These are phyloP conservation scores for Vaccinium macrocarpon DNA, from an alignment of 148 eudicot genomes.

Conservation along the genomic window DNA sequence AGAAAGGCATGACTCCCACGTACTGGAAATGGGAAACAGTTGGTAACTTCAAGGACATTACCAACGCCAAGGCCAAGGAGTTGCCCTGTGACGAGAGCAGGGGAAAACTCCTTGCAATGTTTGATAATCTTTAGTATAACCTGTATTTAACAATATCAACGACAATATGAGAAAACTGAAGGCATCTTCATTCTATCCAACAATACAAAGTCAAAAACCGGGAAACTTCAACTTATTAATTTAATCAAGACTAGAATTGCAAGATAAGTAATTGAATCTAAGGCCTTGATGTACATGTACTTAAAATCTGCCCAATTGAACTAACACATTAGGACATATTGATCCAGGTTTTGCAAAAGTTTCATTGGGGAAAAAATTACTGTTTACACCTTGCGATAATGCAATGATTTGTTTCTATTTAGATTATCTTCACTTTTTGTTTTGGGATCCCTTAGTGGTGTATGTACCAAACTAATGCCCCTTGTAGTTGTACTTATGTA, in stretches of 20 bases:
- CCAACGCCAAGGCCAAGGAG: conserved; percentile 98
- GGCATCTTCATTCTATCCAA: neutral
- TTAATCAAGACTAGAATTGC: neutral
- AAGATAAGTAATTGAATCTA: neutral
- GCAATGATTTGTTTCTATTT: neutral
- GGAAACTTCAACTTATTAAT: neutral
- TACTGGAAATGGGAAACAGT: conserved; percentile 98
- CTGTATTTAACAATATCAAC: conserved; percentile 30
- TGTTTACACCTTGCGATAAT: neutral
- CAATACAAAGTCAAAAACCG: neutral
- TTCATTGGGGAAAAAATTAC: neutral
- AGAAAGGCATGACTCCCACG: conserved; percentile 18
- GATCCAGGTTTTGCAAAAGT: neutral
- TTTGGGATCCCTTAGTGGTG: neutral
- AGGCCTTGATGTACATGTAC: neutral
- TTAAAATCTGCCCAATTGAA: neutral
- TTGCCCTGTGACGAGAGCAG: conserved; percentile 89
- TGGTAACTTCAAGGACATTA: conserved; percentile 95
- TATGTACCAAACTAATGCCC: neutral
- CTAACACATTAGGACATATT: neutral
- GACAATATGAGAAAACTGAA: neutral
- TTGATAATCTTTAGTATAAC: conserved; percentile 89
- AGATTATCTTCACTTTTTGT: neutral
- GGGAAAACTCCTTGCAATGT: conserved; percentile 95
- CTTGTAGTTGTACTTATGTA: neutral